Base-by-base conservation (phyloP, 2,329 filamentous ascomycete species). In the Parasarocladium wereldwijsianum region DNA sequence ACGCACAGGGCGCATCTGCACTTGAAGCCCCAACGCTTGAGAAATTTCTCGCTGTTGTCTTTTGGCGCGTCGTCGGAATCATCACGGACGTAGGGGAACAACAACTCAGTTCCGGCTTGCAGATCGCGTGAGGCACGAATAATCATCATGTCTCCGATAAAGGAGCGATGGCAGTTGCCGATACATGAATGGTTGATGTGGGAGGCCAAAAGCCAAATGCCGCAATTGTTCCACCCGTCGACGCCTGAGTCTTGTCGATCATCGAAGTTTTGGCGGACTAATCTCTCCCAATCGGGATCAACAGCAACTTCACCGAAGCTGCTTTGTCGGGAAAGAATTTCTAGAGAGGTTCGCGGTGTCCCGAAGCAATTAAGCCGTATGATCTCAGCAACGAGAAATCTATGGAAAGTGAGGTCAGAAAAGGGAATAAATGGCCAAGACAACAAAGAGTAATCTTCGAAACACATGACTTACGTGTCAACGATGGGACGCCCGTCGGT, bases 61-160 rank as follows among this genome's bases (percentile, higher is more conserved):
- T n/a, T n/a, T n/a, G n/a, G n/a, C n/a, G n/a, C n/a, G n/a, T n/a
- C n/a, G n/a, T n/a, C n/a, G n/a, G n/a, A n/a, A n/a, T n/a, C n/a
- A n/a, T n/a, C n/a, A n/a, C n/a, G n/a, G 6, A 16, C 8, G 36
- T 68, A 69, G 26, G 37, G 38, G 32, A 60, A 55, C 2, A 42
- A 39, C 6, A 73, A 38, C 41, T 74, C 66, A 0, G 62, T 56
- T 17, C 50, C 48, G 0, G 55, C 36, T 0, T 49, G 36, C 1
- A 72, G 42, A 24, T 64, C 54, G 8, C 38, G 39, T 0, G 54
- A 44, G 0, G 66, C 66, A 6, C 62, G 60, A 14, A 70, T 29
- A 6, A 70, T 51, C 36, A 57, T 51, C 49, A 72, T 55, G 38
- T 73, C 65, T 3, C 66, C 65, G 21, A 71, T 64, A 40, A 68